Conservation (phyloP, 2,329 filamentous ascomycete species). For the Beauveria medogensis region DNA sequence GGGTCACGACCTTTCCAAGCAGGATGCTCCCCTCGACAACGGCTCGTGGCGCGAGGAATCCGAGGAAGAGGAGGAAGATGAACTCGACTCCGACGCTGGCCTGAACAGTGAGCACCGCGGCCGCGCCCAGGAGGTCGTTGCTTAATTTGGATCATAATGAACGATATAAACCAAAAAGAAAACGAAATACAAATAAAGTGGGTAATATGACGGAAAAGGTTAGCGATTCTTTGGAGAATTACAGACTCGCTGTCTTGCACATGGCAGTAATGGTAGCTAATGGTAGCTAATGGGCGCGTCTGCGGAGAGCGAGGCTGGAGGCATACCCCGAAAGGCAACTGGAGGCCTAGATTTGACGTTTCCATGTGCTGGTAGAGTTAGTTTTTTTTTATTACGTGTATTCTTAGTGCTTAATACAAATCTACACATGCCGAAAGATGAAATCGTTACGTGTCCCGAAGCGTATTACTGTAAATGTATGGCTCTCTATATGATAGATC, state of each 20-base stretch:
- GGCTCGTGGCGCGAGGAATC: constrained; percentile 70
- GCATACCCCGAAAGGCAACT: constrained; percentile 10
- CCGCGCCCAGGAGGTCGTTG: constrained; percentile 45
- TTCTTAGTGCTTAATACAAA: constrained; percentile 22
- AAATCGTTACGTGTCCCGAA: not conserved
- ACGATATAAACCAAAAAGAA: not conserved
- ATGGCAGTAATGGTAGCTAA: constrained; percentile 10
- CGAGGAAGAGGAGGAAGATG: constrained; percentile 59
- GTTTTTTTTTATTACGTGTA: constrained; percentile 14
- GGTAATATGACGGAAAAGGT: constrained; percentile 5
- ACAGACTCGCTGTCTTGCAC: constrained; percentile 4
- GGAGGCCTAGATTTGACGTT: constrained; percentile 7
- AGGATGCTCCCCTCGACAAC: constrained; percentile 72
- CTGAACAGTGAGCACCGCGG: constrained; percentile 50
- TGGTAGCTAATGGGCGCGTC: not conserved
- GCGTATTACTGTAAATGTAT: not conserved
- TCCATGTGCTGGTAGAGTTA: constrained; percentile 10
- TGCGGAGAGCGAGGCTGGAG: constrained; percentile 3
- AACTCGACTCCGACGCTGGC: constrained; percentile 45
- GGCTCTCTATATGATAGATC: not conserved
- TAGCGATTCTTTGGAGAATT: not conserved
- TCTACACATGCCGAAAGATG: not conserved
- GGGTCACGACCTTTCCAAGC: constrained; percentile 72
- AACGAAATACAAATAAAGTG: constrained; percentile 5
- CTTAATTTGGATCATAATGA: constrained; percentile 23